phyloP scores from a whole-genome alignment of 257 asterid genomes.

The Buddleja alternifolia region DNA sequence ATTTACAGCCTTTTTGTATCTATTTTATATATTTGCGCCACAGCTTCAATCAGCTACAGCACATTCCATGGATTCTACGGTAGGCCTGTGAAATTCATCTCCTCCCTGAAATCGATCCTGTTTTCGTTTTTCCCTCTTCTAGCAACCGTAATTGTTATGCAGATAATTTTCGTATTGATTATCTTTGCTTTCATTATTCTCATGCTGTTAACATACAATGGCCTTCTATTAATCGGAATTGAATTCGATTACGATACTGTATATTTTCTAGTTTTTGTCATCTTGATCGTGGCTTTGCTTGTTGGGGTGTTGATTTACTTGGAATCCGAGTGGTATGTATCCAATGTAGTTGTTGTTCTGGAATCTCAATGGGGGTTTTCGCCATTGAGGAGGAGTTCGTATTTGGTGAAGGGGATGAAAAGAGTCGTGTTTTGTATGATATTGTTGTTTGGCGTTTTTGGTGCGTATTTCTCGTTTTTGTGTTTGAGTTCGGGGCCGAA shows the following conservation, averaged over 20 bases:
- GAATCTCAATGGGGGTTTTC: slow-evolving; percentile 72
- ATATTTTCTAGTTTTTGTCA: slow-evolving; percentile 15
- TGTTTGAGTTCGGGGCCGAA: slow-evolving; percentile 31
- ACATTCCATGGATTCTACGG: slow-evolving; percentile 60
- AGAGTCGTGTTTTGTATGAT: slow-evolving; percentile 42
- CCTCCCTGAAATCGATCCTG: slow-evolving; percentile 54
- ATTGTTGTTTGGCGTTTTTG: slow-evolving; percentile 24
- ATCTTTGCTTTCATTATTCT: neutral
- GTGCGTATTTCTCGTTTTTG: slow-evolving; percentile 33
- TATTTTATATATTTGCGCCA: slow-evolving; percentile 42
- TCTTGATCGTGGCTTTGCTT: slow-evolving; percentile 5
- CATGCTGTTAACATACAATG: neutral
- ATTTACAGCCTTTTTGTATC: slow-evolving; percentile 32
- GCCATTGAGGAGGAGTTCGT: slow-evolving; percentile 58
- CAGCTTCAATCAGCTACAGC: slow-evolving; percentile 57
- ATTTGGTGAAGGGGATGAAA: slow-evolving; percentile 58
- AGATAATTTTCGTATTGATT: slow-evolving; percentile 18
- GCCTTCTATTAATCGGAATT: slow-evolving; percentile 37
- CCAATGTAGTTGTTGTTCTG: slow-evolving; percentile 52
- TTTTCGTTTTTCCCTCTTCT: slow-evolving; percentile 50
- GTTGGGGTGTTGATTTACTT: slow-evolving; percentile 33
- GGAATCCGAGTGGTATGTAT: slow-evolving; percentile 51
- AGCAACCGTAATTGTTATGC: slow-evolving; percentile 27
- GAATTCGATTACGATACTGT: slow-evolving; percentile 31
- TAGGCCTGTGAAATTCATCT: slow-evolving; percentile 47